phyloP scores from a whole-genome alignment of 176 grass and related monocot genomes.

The Triticum aestivum region DNA sequence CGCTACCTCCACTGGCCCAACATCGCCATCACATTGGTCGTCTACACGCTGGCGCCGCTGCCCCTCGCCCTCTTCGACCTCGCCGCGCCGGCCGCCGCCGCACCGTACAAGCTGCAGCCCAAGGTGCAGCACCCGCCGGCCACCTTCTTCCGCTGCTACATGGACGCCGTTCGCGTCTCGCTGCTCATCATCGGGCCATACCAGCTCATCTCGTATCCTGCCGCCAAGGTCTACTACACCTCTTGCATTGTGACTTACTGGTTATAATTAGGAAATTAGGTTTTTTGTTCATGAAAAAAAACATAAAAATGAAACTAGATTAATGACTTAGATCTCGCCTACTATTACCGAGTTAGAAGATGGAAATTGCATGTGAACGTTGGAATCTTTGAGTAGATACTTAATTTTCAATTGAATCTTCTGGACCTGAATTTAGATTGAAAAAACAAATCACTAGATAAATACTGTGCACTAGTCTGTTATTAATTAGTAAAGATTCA shows the following conservation, averaged over 20 bases:
- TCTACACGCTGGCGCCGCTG: conserved; percentile 48
- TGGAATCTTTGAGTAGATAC: not conserved
- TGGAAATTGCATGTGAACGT: not conserved
- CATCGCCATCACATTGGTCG: conserved; percentile 38
- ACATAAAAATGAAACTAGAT: not conserved
- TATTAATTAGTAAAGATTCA: not conserved
- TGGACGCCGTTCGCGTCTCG: conserved; percentile 35
- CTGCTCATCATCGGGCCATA: conserved; percentile 40
- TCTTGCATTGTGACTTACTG: not conserved
- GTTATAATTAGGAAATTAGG: not conserved
- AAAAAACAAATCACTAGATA: not conserved
- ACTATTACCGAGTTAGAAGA: not conserved
- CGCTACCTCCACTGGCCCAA: conserved; percentile 45
- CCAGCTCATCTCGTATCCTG: conserved; percentile 45
- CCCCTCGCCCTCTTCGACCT: conserved; percentile 46
- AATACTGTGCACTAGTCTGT: not conserved
- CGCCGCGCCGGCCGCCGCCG: conserved; percentile 14
- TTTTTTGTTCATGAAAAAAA: not conserved
- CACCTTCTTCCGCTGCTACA: conserved; percentile 54
- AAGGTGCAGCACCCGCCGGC: conserved; percentile 33
- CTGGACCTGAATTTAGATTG: not conserved
- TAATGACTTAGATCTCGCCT: not conserved
- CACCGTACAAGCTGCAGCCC: conserved; percentile 60
- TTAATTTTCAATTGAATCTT: not conserved
- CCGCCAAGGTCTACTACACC: conserved; percentile 36